Conservation (phyloP, 2,329 filamentous ascomycete species). For the Cladobotryum protrusum region DNA sequence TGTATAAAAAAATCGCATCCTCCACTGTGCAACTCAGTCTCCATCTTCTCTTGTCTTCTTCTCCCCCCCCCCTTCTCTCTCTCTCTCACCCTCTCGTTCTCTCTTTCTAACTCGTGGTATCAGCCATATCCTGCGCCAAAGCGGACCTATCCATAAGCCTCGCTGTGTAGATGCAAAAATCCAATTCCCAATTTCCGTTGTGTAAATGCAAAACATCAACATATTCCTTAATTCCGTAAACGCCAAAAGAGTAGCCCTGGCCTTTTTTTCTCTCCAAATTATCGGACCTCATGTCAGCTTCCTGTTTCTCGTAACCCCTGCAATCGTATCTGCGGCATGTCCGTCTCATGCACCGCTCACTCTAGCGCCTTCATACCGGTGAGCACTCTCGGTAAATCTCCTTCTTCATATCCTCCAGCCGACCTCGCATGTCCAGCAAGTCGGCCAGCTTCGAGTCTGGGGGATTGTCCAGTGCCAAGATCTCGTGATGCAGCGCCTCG, state of each 20-base stretch:
- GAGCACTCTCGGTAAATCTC: slow-evolving; percentile 48
- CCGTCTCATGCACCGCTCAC: not conserved
- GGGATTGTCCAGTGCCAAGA: slow-evolving; percentile 45
- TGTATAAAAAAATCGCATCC: too few species aligned
- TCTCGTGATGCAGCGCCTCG: slow-evolving; percentile 49
- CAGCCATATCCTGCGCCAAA: slow-evolving; percentile 14
- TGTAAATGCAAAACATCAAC: slow-evolving; percentile 12
- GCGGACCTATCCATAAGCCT: slow-evolving; percentile 8
- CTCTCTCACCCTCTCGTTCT: not conserved
- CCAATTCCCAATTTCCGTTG: slow-evolving; percentile 9
- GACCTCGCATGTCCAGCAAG: slow-evolving; percentile 48
- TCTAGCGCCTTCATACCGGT: slow-evolving; percentile 13
- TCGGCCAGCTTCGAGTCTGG: slow-evolving; percentile 44
- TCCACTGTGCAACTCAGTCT: too few species aligned
- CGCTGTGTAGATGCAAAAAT: slow-evolving; percentile 13
- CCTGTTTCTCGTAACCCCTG: slow-evolving; percentile 9
- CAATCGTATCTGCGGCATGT: not conserved
- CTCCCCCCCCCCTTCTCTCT: not conserved
- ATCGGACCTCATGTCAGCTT: slow-evolving; percentile 8
- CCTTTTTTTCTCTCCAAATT: slow-evolving; percentile 9
- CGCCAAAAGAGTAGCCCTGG: slow-evolving; percentile 9
- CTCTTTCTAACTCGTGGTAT: slow-evolving; percentile 10
- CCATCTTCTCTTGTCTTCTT: too few species aligned
- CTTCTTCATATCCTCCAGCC: slow-evolving; percentile 51
- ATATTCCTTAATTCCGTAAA: slow-evolving; percentile 7